A percentile compares a stretch with the other conserved stretches of the same genome.
These are phyloP conservation scores for Bombardia bombarda DNA, from an alignment of 495 filamentous ascomycete genomes.

Conservation along the genomic window DNA sequence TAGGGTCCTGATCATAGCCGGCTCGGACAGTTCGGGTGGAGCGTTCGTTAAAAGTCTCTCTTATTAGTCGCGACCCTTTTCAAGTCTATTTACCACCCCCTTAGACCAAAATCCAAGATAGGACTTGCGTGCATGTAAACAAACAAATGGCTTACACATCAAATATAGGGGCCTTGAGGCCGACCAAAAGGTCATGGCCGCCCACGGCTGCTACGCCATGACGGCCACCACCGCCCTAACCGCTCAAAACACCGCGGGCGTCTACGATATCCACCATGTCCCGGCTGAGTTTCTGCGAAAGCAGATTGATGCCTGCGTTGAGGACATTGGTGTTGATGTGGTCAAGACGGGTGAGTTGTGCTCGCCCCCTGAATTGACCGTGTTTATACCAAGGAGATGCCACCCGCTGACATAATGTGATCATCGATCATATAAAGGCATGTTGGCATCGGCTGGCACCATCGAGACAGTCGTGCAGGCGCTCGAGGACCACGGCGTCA, in stretches of 20 bases:
- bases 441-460: slow-evolving; percentile 76
- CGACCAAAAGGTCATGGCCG: slow-evolving; percentile 89
- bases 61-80: too few relatives aligned
- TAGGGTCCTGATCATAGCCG: slow-evolving; percentile 73
- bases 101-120: background rate
- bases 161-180: slow-evolving; percentile 78
- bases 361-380: background rate
- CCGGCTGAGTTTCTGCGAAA: slow-evolving; percentile 72
- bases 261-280: slow-evolving; percentile 70
- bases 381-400: background rate
- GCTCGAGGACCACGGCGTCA: slow-evolving; percentile 50
- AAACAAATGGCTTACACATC: slow-evolving; percentile 5
- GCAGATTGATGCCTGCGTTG: slow-evolving; percentile 75
- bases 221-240: slow-evolving; percentile 94
- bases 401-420: background rate
- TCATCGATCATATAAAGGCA: slow-evolving; percentile 45
- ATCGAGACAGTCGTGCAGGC: slow-evolving; percentile 67
- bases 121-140: background rate
- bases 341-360: slow-evolving; percentile 69
- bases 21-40: slow-evolving; percentile 86
- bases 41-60: too few relatives aligned
- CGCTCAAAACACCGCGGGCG: slow-evolving; percentile 85
- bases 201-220: slow-evolving; percentile 89
- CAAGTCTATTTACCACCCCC: background rate
- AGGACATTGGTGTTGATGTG: slow-evolving; percentile 80